Evolutionary conservation across 495 filamentous ascomycete genomes (phyloP).

Genomic region (Penicillium diatomitis): DNA sequence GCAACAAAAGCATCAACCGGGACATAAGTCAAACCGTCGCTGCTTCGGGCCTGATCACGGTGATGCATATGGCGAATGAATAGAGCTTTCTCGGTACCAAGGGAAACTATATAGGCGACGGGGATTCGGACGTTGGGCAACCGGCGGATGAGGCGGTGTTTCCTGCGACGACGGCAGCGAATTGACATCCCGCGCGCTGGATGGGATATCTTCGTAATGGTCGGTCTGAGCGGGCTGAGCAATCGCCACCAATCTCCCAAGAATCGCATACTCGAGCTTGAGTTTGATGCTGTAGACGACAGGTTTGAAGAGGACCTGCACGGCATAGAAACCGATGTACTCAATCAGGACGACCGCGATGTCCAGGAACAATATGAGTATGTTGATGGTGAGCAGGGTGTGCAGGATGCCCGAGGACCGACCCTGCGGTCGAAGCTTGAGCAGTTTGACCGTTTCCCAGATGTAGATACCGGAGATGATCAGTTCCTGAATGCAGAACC

Average conservation of each 20-base stretch:
- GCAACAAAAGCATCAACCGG: no score
- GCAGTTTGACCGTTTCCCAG: slow-evolving; percentile 38
- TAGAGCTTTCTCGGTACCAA: slow-evolving; percentile 9
- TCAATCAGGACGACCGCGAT: slow-evolving; percentile 36
- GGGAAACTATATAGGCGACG: slow-evolving; percentile 8
- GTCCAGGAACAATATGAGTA: slow-evolving; percentile 43
- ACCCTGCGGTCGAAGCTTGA: slow-evolving; percentile 26
- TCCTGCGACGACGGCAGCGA: slow-evolving; percentile 5
- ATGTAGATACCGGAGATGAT: slow-evolving; percentile 50
- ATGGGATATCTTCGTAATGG: slow-evolving; percentile 6
- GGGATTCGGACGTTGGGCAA: not conserved
- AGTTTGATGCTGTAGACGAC: slow-evolving; percentile 46
- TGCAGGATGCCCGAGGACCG: slow-evolving; percentile 24
- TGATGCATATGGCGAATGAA: slow-evolving; percentile 2
- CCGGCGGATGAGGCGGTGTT: not conserved
- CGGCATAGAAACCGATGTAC: slow-evolving; percentile 36
- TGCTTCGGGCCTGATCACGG: not conserved
- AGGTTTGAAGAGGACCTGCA: slow-evolving; percentile 43
- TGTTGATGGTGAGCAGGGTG: slow-evolving; percentile 41
- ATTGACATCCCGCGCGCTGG: slow-evolving; percentile 10
- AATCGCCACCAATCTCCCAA: slow-evolving; percentile 39
- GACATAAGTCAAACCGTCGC: no score
- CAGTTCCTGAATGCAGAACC: slow-evolving; percentile 47
- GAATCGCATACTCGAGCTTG: slow-evolving; percentile 44
- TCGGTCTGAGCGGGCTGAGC: slow-evolving; percentile 6